Base-by-base conservation (phyloP, 139 green algal species). In the Chlamydomonas sphaeroides region DNA sequence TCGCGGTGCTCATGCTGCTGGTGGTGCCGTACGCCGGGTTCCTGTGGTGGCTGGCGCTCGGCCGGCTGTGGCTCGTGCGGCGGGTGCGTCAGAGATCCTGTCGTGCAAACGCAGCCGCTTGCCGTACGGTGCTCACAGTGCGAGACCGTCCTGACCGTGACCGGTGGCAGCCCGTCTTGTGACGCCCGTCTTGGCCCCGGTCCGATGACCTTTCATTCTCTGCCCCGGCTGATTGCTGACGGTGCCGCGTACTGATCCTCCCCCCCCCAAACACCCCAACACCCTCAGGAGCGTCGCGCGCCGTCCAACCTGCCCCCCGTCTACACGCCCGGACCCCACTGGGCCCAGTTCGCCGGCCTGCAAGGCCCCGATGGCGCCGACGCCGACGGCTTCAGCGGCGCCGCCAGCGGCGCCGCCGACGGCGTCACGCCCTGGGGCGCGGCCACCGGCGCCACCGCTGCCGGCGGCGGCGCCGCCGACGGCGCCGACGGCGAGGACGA, bases 11-110 rank as follows among this genome's bases (percentile, higher is more conserved):
- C 28, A 0, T 42, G 32, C 17, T 73, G 25, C 45, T 80, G 23
- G 79, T 79, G 26, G 8, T 80, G 35, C 83, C 83, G 42, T 84
- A 76, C 65, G 74, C 49, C 2, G 25, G 39, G 4, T 51, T 87
- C n/a, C 66, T 87, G 74, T 87, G 83, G 83, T 87, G 83, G 83
- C 56, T 87, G 66, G 56, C 66, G 11, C 38, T 87, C 11, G 53
- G 17, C 3, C 65, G 72, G 17, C n/a, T 20, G 33, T 74, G 42
- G 59, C 61, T 75, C 39, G 48, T 68, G n/a, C 26, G 5, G 33
- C 26, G 20, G 59, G 59, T 66, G 59, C 38, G n/a, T n/a, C n/a
- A n/a, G n/a, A n/a, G n/a, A n/a, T n/a, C n/a, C n/a, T n/a, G n/a
- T n/a, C n/a, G n/a, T n/a, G n/a, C n/a, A n/a, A n/a, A n/a, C n/a